phyloP scores from a whole-genome alignment of 2,329 filamentous ascomycete species.

The Botrytis pseudocinerea region DNA sequence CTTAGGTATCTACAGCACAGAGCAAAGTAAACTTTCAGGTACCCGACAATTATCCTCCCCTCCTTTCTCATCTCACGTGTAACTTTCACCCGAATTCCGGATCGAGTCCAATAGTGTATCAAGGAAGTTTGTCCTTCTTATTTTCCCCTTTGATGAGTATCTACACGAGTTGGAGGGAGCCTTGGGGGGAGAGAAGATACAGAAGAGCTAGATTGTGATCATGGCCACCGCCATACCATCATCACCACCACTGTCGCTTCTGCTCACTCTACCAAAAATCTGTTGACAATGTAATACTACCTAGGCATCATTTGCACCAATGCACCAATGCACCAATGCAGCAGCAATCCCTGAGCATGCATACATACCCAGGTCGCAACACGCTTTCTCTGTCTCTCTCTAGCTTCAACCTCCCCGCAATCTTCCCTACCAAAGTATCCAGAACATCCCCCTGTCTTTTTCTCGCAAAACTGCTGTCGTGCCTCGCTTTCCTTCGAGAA shows the following conservation, averaged over 20 bases:
- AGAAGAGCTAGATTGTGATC: not conserved
- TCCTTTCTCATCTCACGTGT: not conserved
- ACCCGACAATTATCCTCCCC: not conserved
- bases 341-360: constrained; percentile 9
- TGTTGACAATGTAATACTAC: not conserved
- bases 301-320: not conserved
- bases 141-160: not conserved
- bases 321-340: not conserved
- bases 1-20: not conserved
- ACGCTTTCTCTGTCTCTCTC: not conserved
- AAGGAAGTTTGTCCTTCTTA: not conserved
- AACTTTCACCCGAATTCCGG: not conserved
- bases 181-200: not conserved
- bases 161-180: not conserved
- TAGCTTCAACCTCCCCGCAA: constrained; percentile 23
- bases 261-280: not conserved
- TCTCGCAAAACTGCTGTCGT: not conserved
- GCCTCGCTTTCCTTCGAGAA: constrained; percentile 19
- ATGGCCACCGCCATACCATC: not conserved
- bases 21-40: not conserved
- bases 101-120: not conserved
- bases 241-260: not conserved
- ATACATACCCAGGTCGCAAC: not conserved
- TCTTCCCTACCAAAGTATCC: constrained; percentile 12
- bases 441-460: not conserved